Evolutionary conservation across 768 basidiomycete species (phyloP).

Genomic region (Agrocybe pediades): DNA sequence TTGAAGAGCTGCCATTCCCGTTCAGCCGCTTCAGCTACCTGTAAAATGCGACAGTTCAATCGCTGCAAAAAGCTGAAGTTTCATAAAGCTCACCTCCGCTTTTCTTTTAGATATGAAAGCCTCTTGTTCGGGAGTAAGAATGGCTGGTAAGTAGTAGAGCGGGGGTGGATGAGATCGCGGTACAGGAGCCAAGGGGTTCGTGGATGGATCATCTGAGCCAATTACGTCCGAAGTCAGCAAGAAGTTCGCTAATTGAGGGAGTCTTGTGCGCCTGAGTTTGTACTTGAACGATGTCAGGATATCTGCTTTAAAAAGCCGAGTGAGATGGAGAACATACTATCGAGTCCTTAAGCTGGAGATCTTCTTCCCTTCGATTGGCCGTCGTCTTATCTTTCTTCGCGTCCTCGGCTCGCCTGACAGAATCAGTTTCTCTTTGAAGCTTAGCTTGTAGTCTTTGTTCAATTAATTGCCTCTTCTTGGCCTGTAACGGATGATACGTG

Average conservation of each 20-base stretch:
- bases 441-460: conserved; percentile 86
- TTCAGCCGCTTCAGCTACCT: conserved; percentile 66
- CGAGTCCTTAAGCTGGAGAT: conserved; percentile 78
- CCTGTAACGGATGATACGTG: conserved; percentile 42
- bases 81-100: conserved; percentile 49
- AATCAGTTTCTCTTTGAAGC: conserved; percentile 82
- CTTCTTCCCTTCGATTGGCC: conserved; percentile 82
- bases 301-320: not conserved
- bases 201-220: conserved; percentile 39
- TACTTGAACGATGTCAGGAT: conserved; percentile 41
- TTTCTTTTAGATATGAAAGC: conserved; percentile 63
- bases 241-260: conserved; percentile 77
- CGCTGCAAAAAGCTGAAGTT: not conserved
- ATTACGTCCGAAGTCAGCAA: conserved; percentile 74
- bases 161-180: conserved; percentile 75
- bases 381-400: conserved; percentile 79
- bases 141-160: conserved; percentile 73
- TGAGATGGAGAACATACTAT: conserved; percentile 51
- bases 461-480: conserved; percentile 80
- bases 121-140: conserved; percentile 71
- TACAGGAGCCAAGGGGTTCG: conserved; percentile 44
- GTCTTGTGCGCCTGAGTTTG: conserved; percentile 69
- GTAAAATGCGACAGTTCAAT: conserved; percentile 4
- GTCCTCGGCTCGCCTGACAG: conserved; percentile 84
- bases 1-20: conserved; percentile 70